Conservation (phyloP, 805 yeast genomes). For the Brettanomyces anomalus region DNA sequence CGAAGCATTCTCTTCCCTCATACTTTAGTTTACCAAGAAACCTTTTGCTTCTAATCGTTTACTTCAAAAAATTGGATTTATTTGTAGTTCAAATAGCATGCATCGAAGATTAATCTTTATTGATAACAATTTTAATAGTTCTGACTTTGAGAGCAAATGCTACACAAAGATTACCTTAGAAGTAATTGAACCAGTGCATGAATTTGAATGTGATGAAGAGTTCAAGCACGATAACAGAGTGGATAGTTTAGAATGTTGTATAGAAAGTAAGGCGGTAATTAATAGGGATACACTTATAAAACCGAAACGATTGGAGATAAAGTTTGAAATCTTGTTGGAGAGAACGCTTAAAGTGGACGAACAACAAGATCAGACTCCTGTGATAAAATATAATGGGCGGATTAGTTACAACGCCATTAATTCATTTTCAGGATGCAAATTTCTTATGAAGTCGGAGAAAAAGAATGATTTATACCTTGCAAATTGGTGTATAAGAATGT, state of each 20-base stretch:
- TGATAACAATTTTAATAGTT: background rate
- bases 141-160: background rate
- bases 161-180: background rate
- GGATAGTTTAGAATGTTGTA: background rate
- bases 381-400: background rate
- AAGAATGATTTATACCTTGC: too few species aligned
- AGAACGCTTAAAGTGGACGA: background rate
- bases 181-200: background rate
- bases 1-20: too few species aligned
- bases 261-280: background rate
- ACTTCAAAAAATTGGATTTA: too few species aligned
- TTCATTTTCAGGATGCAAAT: too few species aligned
- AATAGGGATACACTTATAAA: background rate
- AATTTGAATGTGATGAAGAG: background rate
- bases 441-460: too few species aligned
- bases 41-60: too few species aligned
- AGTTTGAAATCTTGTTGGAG: background rate
- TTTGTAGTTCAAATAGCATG: too few species aligned
- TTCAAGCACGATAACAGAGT: background rate
- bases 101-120: background rate
- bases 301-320: background rate
- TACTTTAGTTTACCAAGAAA: too few species aligned
- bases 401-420: background rate
- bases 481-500: slow-evolving; percentile 1
- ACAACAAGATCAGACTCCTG: background rate